A percentile compares a stretch with the other conserved stretches of the same genome.
These are phyloP conservation scores for Kwoniella newhampshirensis DNA, from an alignment of 768 basidiomycete genomes.

Conservation along the genomic window DNA sequence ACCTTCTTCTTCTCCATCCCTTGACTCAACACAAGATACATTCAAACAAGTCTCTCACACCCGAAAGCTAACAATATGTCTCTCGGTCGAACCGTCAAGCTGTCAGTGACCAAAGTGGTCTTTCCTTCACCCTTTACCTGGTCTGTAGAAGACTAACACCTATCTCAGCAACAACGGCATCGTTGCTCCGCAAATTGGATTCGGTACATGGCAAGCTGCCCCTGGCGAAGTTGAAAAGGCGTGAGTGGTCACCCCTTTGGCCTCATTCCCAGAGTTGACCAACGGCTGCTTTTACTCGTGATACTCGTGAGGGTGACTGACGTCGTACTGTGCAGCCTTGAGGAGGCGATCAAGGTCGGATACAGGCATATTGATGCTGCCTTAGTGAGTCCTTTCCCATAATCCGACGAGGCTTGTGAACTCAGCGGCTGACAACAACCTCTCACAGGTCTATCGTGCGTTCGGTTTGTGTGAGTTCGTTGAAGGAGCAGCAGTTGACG, in stretches of 20 bases:
- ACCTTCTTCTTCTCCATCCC: background rate
- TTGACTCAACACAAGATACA: too few relatives aligned
- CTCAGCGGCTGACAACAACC: slow-evolving; percentile 2
- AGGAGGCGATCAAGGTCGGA: slow-evolving; percentile 29
- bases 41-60: too few relatives aligned
- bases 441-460: slow-evolving; percentile 13
- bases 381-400: slow-evolving; percentile 17
- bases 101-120: slow-evolving; percentile 3
- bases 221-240: slow-evolving; percentile 35
- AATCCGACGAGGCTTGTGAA: slow-evolving; percentile 2
- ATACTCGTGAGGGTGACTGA: slow-evolving; percentile 10
- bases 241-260: slow-evolving; percentile 14
- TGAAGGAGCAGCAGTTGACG: background rate
- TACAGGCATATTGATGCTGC: slow-evolving; percentile 33
- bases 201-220: slow-evolving; percentile 33
- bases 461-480: slow-evolving; percentile 9
- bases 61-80: slow-evolving; percentile 10
- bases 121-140: background rate
- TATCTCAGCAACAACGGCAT: slow-evolving; percentile 28
- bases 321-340: slow-evolving; percentile 17
- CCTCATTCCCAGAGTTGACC: too few relatives aligned
- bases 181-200: slow-evolving; percentile 27
- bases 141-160: too few relatives aligned
- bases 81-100: slow-evolving; percentile 19
- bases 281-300: slow-evolving; percentile 6